Base-by-base conservation (phyloP, 1,284 basidiomycete species). In the Takashimella koratensis region DNA sequence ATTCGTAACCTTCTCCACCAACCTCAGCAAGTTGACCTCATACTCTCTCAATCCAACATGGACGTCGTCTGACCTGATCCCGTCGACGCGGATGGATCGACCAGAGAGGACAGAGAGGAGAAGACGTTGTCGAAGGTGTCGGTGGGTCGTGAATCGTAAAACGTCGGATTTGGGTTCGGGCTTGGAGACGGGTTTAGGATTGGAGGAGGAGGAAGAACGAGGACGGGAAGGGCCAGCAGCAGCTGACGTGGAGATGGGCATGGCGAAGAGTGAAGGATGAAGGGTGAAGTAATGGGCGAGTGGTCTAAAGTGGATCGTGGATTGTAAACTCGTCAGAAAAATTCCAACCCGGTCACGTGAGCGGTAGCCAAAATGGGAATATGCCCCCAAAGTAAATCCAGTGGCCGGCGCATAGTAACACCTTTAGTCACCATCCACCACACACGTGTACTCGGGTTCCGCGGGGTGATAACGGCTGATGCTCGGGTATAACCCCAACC, bases 31-130 rank as follows among this genome's bases (percentile, higher is more conserved):
- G 66, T 89, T 95, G 51, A 96, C 86, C 78, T 98, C 96, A 74
- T 88, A 96, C 71, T 98, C 94, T 88, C 87, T 80, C 24, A 99
- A 78, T 74, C 96, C 96, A 36, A 96, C 95, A 70, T 96, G 87
- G 64, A 92, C 89, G 76, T 96, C 90, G 49, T 94, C 86, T 0
- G 90, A 80, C 13, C 96, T 85, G 60, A 99, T 97, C 66, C 84
- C 85, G 69, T 95, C 88, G 51, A 98, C 89, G 54, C 86, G 83
- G 10, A 97, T 83, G 19, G 88, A 80, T 61, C 89, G 88, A 49
- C 93, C 91, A 41, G 90, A 91, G 39, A 98, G 80, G 13, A 97
- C 80, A 1, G 90, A 88, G 5, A 98, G 82, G 0, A 94, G 85
- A 3, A 98, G 79, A 13, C 95, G 86, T 63, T 88, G 85, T 20